Evolutionary conservation across 352 stramenopile genomes (phyloP).

Genomic region (Chrysophaeum taylorii): DNA sequence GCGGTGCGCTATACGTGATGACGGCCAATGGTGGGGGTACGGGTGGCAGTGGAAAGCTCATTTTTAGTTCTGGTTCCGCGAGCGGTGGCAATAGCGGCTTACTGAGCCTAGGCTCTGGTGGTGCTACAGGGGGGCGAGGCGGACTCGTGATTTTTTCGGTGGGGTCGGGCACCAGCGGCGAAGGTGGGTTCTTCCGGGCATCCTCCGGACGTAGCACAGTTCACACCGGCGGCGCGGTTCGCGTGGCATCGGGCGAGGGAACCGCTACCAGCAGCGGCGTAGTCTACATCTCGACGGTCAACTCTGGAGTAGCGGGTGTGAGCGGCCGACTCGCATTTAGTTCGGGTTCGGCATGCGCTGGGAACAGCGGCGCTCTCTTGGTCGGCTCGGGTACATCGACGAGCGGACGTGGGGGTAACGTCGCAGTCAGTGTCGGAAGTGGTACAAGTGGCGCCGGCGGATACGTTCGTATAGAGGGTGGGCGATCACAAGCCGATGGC

Average conservation of each 20-base stretch:
- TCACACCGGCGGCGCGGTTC: constrained; percentile 15
- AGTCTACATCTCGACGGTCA: neutral
- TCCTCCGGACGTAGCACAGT: constrained; percentile 15
- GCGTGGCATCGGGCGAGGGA: constrained; percentile 15
- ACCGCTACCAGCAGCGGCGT: neutral
- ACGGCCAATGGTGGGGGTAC: neutral
- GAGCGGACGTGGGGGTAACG: constrained; percentile 18
- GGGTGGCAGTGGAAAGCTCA: neutral
- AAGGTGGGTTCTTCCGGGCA: neutral
- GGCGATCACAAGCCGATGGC: neutral
- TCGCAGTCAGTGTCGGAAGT: constrained; percentile 24
- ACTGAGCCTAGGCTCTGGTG: neutral
- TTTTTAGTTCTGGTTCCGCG: neutral
- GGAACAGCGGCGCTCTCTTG: constrained; percentile 22
- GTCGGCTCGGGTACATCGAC: constrained; percentile 20
- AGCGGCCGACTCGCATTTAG: constrained; percentile 17
- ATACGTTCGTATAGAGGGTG: constrained; percentile 14
- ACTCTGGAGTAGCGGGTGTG: neutral
- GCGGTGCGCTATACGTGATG: neutral
- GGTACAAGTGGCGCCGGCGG: constrained; percentile 18
- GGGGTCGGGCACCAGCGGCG: neutral
- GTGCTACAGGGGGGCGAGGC: neutral
- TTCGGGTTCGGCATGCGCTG: constrained; percentile 19
- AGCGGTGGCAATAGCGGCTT: neutral
- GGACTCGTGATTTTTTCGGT: neutral